Evolutionary conservation across 192 early-diverging fungal genomes (phyloP).

Genomic region (Coemansia sp.): DNA sequence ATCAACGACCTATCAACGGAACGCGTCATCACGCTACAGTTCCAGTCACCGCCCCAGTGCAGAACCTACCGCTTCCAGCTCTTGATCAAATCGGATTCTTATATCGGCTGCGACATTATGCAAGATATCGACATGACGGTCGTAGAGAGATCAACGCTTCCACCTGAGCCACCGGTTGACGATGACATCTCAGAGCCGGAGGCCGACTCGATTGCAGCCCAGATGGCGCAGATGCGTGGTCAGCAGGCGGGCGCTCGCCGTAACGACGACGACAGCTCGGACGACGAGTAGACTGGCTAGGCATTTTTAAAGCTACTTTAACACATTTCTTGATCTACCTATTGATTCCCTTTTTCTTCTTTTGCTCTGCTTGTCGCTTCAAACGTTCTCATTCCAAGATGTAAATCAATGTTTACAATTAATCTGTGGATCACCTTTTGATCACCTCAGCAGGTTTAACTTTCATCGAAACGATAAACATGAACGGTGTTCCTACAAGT

Average conservation of each 20-base stretch:
- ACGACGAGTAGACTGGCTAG: constrained; percentile 47
- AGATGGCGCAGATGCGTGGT: constrained; percentile 87
- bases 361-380: background rate
- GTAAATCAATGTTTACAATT: background rate
- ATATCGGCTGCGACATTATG: constrained; percentile 76
- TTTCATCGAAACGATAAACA: background rate
- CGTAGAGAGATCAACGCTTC: constrained; percentile 65
- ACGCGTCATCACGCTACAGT: constrained; percentile 76
- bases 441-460: too few relatives aligned
- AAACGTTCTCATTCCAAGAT: background rate
- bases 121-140: constrained; percentile 78
- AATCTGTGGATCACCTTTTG: background rate
- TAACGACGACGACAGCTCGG: constrained; percentile 48
- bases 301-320: background rate
- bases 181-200: constrained; percentile 97
- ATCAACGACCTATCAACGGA: constrained; percentile 69
- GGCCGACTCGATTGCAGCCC: constrained; percentile 92
- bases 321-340: background rate
- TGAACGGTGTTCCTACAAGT: too few relatives aligned
- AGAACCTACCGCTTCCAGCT: constrained; percentile 81
- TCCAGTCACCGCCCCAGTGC: constrained; percentile 87
- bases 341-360: constrained; percentile 4
- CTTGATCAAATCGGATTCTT: constrained; percentile 86
- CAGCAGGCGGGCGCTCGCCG: constrained; percentile 55
- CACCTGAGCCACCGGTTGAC: constrained; percentile 66